Conservation (phyloP, 2,329 filamentous ascomycete species). For the Nigrograna mackinnonii region DNA sequence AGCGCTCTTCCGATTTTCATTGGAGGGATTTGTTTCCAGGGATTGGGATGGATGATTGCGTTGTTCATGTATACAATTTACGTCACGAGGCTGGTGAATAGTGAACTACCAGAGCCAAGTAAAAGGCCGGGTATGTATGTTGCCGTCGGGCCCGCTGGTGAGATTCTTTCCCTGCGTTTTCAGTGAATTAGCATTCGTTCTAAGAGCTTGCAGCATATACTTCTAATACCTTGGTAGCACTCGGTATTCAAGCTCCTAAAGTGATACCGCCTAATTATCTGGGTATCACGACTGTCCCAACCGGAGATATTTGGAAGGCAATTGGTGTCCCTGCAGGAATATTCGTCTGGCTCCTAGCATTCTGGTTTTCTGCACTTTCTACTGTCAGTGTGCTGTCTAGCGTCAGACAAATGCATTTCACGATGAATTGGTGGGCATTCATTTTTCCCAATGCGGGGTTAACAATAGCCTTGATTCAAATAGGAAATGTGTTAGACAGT, state of each 20-base stretch:
- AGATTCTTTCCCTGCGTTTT: too few relatives aligned
- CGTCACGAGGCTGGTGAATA: constrained; percentile 71
- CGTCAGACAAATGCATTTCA: constrained; percentile 62
- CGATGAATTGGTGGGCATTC: constrained; percentile 62
- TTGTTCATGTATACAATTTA: constrained; percentile 75
- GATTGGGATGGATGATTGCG: constrained; percentile 69
- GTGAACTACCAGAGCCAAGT: constrained; percentile 64
- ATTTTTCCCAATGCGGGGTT: constrained; percentile 49
- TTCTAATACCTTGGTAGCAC: constrained; percentile 20
- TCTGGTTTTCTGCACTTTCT: constrained; percentile 56
- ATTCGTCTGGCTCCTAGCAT: constrained; percentile 53
- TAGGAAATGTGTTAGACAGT: constrained; percentile 40
- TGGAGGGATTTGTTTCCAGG: constrained; percentile 70
- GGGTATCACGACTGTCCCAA: constrained; percentile 30
- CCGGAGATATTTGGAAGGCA: constrained; percentile 43
- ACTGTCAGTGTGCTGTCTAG: constrained; percentile 73
- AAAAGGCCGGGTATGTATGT: constrained; percentile 74
- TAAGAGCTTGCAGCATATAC: too few relatives aligned
- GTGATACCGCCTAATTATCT: constrained; percentile 39
- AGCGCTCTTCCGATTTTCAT: constrained; percentile 65
- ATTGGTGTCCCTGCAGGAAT: constrained; percentile 47
- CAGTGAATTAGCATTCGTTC: too few relatives aligned
- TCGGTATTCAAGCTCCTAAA: constrained; percentile 46
- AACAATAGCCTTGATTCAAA: constrained; percentile 46
- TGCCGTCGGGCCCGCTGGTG: constrained; percentile 77